A percentile compares a stretch with the other conserved stretches of the same genome.
Evolutionary conservation across 345 rosid species (phyloP).

Genomic region (Camelina laxa): DNA sequence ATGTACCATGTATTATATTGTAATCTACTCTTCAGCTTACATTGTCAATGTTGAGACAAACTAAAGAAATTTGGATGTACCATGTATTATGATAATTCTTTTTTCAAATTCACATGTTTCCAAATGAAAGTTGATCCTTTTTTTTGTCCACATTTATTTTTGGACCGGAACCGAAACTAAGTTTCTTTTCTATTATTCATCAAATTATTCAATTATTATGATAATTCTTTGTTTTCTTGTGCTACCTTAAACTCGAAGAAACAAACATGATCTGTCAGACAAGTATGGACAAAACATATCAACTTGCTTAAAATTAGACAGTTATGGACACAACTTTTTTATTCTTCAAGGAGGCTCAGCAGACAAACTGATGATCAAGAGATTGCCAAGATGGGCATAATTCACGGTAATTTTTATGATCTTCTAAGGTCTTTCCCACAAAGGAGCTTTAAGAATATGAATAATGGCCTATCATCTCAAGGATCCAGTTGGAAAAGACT

Average conservation of each 20-base stretch:
- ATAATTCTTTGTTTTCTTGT: neutral
- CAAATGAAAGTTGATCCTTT: neutral
- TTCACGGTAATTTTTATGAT: no score
- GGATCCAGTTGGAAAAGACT: no score
- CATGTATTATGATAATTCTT: no score
- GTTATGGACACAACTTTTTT: no score
- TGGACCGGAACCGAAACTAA: neutral
- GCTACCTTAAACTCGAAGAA: neutral
- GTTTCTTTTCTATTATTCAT: neutral
- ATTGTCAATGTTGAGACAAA: neutral
- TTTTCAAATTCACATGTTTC: neutral
- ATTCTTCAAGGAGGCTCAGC: no score
- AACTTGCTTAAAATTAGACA: no score
- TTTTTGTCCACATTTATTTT: neutral
- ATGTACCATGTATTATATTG: neutral
- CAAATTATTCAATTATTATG: neutral
- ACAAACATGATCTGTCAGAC: neutral
- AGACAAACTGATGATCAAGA: no score
- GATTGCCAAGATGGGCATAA: no score
- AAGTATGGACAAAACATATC: neutral
- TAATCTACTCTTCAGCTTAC: neutral
- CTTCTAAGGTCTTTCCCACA: no score
- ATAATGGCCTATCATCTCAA: no score
- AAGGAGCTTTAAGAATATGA: no score
- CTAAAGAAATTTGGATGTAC: neutral